Base-by-base conservation (phyloP, 257 asterid species). In the Rehmannia glutinosa region DNA sequence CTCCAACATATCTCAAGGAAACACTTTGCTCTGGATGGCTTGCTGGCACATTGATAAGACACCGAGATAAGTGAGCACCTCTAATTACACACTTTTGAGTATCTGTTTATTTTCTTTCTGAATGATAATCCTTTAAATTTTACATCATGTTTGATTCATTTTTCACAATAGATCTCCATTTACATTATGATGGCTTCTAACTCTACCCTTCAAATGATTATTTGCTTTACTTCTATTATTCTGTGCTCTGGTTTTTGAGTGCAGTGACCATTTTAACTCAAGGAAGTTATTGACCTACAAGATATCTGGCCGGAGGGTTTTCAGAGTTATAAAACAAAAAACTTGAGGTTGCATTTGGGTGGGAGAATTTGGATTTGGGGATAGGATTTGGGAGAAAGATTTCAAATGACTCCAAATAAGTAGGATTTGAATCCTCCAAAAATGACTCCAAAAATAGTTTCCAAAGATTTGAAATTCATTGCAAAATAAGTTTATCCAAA, bases 1-100 rank as follows among this genome's bases (percentile, higher is more conserved):
- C 97, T 71, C 92, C 96, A 13, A 90, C 97, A 49, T 90, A 90
- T 75, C 88, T 82, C 75, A 79, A 82, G 77, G 96, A 90, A 78
- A 90, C 97, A 69, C 96, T 90, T 58, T 81, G 87, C 75, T 86
- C 96, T 28, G 97, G 97, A 76, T 90, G 97, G 96, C 97, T 90
- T 64, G 78, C 95, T 60, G 78, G 83, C 73, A 86, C 85, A 6
- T 82, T 90, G 77, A 79, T 87, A 72, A 71, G 83, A 73, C 79
- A 84, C 84, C 86, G 77, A 69, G 84, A 86, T 60, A 90, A 86
- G 97, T 87, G 77, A 84, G 87, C 58, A 43, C 62, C 59, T 58
- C 53, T 62, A 13, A 35, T 55, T 53, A 64, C n/a, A n/a, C n/a
- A n/a, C n/a, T n/a, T n/a, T n/a, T n/a, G 17, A 54, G 49, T 8